Evolutionary conservation across 225 moss, liverwort and hornwort genomes (phyloP).

Genomic region (Sphagnum tenellum): DNA sequence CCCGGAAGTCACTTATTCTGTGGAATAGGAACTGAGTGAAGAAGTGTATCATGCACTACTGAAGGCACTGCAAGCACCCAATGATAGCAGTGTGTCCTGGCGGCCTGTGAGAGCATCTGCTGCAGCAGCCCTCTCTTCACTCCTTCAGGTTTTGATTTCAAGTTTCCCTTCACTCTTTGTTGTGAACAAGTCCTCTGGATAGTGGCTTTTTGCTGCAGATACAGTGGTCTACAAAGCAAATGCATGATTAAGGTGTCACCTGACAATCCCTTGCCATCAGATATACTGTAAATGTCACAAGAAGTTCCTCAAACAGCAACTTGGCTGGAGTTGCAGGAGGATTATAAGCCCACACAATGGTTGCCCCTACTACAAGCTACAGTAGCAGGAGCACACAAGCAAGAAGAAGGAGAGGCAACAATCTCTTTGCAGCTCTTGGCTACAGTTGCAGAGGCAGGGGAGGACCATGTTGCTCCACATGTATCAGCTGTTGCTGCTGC

Average conservation of each 20-base stretch:
- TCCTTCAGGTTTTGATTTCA: conserved; percentile 56
- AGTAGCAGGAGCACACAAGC: conserved; percentile 69
- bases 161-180: not conserved
- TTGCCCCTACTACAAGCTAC: conserved; percentile 91
- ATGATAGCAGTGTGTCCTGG: conserved; percentile 71
- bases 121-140: conserved; percentile 87
- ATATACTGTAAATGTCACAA: too few species aligned
- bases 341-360: conserved; percentile 80
- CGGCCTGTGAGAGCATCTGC: conserved; percentile 81
- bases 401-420: conserved; percentile 82
- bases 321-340: conserved; percentile 37
- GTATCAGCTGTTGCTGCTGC: conserved; percentile 83
- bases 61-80: conserved; percentile 72
- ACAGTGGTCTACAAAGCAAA: too few species aligned
- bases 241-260: too few species aligned
- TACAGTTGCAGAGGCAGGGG: conserved; percentile 85
- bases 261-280: too few species aligned
- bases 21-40: conserved; percentile 73
- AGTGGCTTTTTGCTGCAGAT: too few species aligned
- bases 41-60: conserved; percentile 69
- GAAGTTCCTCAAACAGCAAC: too few species aligned
- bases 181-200: too few species aligned
- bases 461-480: conserved; percentile 84
- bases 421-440: conserved; percentile 81
- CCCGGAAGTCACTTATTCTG: conserved; percentile 7